Evolutionary conservation across 2,329 filamentous ascomycete genomes (phyloP).

Genomic region (Exophiala bonariae): DNA sequence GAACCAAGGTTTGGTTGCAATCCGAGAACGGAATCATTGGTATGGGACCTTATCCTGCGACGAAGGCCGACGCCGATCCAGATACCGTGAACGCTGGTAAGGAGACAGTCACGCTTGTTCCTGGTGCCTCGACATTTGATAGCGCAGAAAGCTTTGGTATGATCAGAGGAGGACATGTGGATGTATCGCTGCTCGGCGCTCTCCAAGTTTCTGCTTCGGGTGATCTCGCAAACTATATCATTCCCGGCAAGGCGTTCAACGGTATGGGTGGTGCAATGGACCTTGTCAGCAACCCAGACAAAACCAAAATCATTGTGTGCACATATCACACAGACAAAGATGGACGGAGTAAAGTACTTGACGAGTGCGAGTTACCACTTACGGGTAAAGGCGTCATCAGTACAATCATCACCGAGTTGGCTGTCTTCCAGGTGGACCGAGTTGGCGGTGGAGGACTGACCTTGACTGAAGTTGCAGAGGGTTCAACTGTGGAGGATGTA

Average conservation of each 20-base stretch:
- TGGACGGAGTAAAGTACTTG: slow-evolving; percentile 66
- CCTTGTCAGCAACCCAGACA: slow-evolving; percentile 68
- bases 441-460: slow-evolving; percentile 60
- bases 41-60: slow-evolving; percentile 76
- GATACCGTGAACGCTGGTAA: slow-evolving; percentile 87
- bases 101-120: slow-evolving; percentile 78
- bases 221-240: slow-evolving; percentile 87
- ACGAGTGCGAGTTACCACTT: slow-evolving; percentile 63
- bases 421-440: slow-evolving; percentile 76
- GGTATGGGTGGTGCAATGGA: slow-evolving; percentile 83
- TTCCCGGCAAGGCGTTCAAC: slow-evolving; percentile 80
- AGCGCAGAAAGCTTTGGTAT: slow-evolving; percentile 81
- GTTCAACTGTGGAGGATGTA: slow-evolving; percentile 67
- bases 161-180: slow-evolving; percentile 82
- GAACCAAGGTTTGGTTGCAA: slow-evolving; percentile 76
- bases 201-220: slow-evolving; percentile 77
- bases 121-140: slow-evolving; percentile 76
- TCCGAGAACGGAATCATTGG: slow-evolving; percentile 85
- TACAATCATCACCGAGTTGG: slow-evolving; percentile 72
- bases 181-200: slow-evolving; percentile 80
- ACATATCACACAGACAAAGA: slow-evolving; percentile 71
- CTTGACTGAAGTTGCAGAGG: slow-evolving; percentile 70
- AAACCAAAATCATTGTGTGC: slow-evolving; percentile 70
- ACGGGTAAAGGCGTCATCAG: slow-evolving; percentile 67
- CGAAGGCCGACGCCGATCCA: slow-evolving; percentile 68